Evolutionary conservation across 106 monocot genomes (phyloP), one percentile per base, ranked within the genome.

Genomic region (Platanthera guangdongensis): DNA sequence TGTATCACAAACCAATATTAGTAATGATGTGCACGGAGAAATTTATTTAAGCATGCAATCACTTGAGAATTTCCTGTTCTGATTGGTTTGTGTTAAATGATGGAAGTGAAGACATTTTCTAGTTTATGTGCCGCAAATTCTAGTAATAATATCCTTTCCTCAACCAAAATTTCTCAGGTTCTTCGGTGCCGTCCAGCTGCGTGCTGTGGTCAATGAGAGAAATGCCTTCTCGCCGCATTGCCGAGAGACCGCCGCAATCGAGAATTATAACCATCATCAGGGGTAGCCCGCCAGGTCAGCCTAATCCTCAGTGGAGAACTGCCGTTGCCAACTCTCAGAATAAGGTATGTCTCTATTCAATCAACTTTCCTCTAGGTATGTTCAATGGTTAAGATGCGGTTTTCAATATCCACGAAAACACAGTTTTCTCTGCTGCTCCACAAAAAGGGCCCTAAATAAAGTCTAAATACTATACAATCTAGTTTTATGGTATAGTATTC

Each of bases 141-240:
- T 67, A 67, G 67, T 67, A 67, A 67, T 39, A 30, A 67, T 32
- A 9, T 25, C 16, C 15, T 76, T 57, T 1, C 16, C 5, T 52
- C n/a, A 9, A 21, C 50, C 0, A 59, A 59, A 51, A 71, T 73
- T 16, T 77, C 57, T 14, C 79, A 91, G 91, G 91, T n/a, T 84
- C 82, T 48, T 86, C 91, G 47, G 78, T 91, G 55, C 91, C 91
- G 14, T 88, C 84, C 51, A 82, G 78, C 9, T 86, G 81, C 83
- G 88, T 91, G 47, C 49, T 91, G n/a, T 88, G 91, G 91, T 68
- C 84, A 9, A 88, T 88, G 88, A 88, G 86, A 84, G 88, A 91
- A 52, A 82, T 88, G 63, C 91, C 91, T 49, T 85, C 80, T 16
- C 81, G 62, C 2, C 69, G 67, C 47, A 46, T 48, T 22, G 30